Conservation (phyloP, 148 eudicot genomes). For the Camellia sinensis region DNA sequence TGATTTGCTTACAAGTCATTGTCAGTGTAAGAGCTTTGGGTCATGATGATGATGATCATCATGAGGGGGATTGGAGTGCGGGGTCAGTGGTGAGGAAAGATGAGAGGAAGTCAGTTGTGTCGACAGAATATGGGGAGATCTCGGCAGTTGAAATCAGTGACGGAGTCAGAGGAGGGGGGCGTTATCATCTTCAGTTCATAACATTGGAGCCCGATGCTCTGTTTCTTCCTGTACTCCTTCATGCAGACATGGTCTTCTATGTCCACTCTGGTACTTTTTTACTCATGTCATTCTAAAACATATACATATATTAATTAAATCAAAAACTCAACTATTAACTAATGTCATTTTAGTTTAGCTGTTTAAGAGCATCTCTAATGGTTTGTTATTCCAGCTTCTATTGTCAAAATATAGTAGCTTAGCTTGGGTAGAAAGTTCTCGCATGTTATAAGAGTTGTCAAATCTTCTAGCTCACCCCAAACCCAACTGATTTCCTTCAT, state of each 20-base stretch:
- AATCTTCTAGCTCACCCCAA: no score
- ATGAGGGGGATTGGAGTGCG: not conserved
- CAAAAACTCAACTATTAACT: no score
- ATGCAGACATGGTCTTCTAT: conserved; percentile 75
- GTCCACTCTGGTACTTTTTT: conserved; percentile 57
- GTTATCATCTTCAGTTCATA: conserved; percentile 69
- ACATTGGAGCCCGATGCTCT: conserved; percentile 69
- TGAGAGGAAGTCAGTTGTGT: conserved; percentile 34
- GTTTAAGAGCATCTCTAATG: no score
- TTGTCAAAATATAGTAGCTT: no score
- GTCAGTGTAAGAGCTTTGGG: not conserved
- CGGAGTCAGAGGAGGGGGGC: conserved; percentile 28
- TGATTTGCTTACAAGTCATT: not conserved
- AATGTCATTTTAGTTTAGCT: no score
- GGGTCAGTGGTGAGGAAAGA: conserved; percentile 49
- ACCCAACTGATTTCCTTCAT: no score
- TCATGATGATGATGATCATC: not conserved
- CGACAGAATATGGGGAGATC: conserved; percentile 51
- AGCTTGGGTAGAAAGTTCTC: no score
- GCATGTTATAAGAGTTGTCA: no score
- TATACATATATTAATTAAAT: no score
- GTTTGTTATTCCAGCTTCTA: no score
- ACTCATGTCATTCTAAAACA: no score
- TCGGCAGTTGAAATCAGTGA: conserved; percentile 48
- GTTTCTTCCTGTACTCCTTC: conserved; percentile 71